Base-by-base conservation (phyloP, 306 rosid genomes). In the Inga laurina region DNA sequence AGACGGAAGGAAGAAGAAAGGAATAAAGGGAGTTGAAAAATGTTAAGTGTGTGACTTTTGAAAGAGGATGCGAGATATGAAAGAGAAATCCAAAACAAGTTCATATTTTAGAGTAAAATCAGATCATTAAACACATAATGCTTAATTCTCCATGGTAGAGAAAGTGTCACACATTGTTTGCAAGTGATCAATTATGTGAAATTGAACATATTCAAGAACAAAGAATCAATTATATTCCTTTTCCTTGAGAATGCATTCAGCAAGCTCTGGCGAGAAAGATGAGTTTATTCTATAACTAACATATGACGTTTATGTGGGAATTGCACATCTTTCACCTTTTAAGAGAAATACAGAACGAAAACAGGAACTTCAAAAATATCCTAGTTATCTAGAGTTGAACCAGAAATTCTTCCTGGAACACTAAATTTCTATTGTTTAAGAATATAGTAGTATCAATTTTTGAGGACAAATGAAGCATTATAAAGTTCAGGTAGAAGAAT, bases 71-170 rank as follows among this genome's bases (percentile, higher is more conserved):
- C 48, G 65, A 27, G 77, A 43, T 79, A 70, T 10, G 16, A 64
- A 21, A 75, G 49, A 70, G 45, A 79, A 86, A 83, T 52, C 11
- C 61, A 41, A 56, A 52, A 67, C 7, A 71, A 49, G 59, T 83
- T 76, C 68, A 34, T 83, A 32, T 32, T 44, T 76, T 54, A 72
- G 81, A 68, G 74, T 41, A 43, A 64, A 68, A 72, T 72, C 49
- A 57, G 18, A 73, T 68, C 32, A 81, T 24, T 69, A 61, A 34
- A 43, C 71, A 78, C 68, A 6, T 67, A 35, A 67, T 39, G 57
- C 79, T 14, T 35, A 15, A 16, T 66, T 76, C 71, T 66, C 19
- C 27, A 30, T 66, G 71, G 49, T 72, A 27, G 71, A 78, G 12
- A 49, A 77, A 35, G 43, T 62, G 61, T 62, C 74, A 62, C 70